A percentile compares a stretch with the other conserved stretches of the same genome.
Evolutionary conservation across 192 early-diverging fungal species (phyloP).

Genomic region (Entomortierella chlamydospora): DNA sequence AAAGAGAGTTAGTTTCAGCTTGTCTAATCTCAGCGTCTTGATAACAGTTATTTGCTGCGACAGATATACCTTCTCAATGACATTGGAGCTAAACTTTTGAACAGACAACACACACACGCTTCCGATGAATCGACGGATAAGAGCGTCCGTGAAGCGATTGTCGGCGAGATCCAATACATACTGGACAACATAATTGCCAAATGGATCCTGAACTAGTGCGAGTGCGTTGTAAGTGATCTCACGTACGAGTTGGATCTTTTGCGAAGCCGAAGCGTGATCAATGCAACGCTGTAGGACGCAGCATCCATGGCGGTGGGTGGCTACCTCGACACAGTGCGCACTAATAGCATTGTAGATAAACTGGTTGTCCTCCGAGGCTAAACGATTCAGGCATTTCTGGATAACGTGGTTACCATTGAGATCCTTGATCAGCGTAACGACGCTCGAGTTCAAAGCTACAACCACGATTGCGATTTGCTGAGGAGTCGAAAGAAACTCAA

Average conservation of each 20-base stretch:
- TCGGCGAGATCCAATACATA: slow-evolving; percentile 88
- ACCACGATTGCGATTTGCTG: slow-evolving; percentile 77
- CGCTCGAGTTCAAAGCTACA: slow-evolving; percentile 72
- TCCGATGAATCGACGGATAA: slow-evolving; percentile 81
- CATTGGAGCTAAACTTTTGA: slow-evolving; percentile 94
- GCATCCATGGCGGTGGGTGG: slow-evolving; percentile 93
- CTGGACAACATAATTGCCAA: slow-evolving; percentile 94
- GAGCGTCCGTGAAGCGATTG: slow-evolving; percentile 71
- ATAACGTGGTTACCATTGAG: slow-evolving; percentile 96
- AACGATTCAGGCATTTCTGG: slow-evolving; percentile 88
- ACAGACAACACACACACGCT: slow-evolving; percentile 82
- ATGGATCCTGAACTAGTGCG: slow-evolving; percentile 87
- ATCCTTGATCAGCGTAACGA: slow-evolving; percentile 87
- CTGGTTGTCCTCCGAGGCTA: slow-evolving; percentile 83
- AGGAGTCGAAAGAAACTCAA: slow-evolving; percentile 77
- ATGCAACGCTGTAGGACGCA: slow-evolving; percentile 94
- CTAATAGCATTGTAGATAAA: slow-evolving; percentile 90
- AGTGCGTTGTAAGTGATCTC: slow-evolving; percentile 83
- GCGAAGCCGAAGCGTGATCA: slow-evolving; percentile 78
- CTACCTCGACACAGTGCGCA: slow-evolving; percentile 80
- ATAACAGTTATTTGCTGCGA: background rate
- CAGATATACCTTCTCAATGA: slow-evolving; percentile 83
- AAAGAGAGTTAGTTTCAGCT: background rate
- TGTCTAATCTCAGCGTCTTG: background rate
- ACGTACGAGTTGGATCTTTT: slow-evolving; percentile 80